Evolutionary conservation across 2,329 filamentous ascomycete genomes (phyloP).

Genomic region (Alternaria angustiovoidea): DNA sequence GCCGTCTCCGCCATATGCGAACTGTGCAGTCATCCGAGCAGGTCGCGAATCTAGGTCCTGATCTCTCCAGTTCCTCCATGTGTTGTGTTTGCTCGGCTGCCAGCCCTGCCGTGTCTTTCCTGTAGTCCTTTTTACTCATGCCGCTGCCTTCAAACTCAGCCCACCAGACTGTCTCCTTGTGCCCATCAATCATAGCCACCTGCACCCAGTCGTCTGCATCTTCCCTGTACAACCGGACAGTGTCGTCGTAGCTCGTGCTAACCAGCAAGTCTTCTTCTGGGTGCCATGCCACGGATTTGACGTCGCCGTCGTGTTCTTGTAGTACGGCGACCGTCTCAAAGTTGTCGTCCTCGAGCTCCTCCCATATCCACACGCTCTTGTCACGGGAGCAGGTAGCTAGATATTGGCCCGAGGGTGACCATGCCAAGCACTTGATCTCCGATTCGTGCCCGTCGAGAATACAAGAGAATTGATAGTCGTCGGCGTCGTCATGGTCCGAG

Average conservation of each 20-base stretch:
- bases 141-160: conserved; percentile 69
- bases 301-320: conserved; percentile 92
- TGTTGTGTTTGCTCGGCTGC: conserved; percentile 46
- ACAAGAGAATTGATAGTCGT: conserved; percentile 92
- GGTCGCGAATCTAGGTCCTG: conserved; percentile 72
- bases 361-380: conserved; percentile 98
- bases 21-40: conserved; percentile 85
- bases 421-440: conserved; percentile 84
- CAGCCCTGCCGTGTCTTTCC: conserved; percentile 30
- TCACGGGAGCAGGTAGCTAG: conserved; percentile 91
- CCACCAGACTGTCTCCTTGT: conserved; percentile 89
- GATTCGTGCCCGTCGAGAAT: conserved; percentile 95
- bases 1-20: conserved; percentile 76
- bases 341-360: conserved; percentile 93
- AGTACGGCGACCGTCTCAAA: conserved; percentile 96
- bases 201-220: conserved; percentile 95
- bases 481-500: conserved; percentile 65
- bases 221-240: conserved; percentile 86
- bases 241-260: conserved; percentile 93
- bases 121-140: conserved; percentile 39
- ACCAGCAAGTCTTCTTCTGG: conserved; percentile 81
- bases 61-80: conserved; percentile 49
- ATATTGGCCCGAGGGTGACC: conserved; percentile 76
- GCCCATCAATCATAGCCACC: conserved; percentile 80
- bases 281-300: conserved; percentile 94